Evolutionary conservation across 1,284 basidiomycete species (phyloP), one percentile per base, ranked within the genome.

Genomic region (Leccinum fallax): DNA sequence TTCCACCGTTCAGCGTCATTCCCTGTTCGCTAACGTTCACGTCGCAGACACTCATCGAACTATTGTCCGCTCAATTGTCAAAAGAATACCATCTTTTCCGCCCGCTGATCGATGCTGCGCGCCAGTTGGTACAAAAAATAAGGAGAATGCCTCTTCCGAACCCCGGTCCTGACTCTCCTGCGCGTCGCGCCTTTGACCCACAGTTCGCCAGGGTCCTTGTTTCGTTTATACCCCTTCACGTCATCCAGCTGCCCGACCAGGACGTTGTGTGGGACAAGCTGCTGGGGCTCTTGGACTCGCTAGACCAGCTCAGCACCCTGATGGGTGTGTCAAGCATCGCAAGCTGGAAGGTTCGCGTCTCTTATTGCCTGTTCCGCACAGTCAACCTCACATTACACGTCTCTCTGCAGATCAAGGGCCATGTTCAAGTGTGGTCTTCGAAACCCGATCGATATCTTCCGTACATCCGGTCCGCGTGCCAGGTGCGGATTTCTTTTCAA

Each of bases 221-320:
- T 28, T 89, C 88, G 43, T 86, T 84, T 63, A 87, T 93, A 71
- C 94, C 94, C 0, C 83, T 92, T 7, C 84, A 88, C 15, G 76
- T 86, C 3, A 77, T 92, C 16, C 73, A 80, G 4, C 70, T 90
- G 0, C 86, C 86, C 0, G 66, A 79, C 1, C 77, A 82, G 52
- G 73, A 78, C 13, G 73, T 81, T 4, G 84, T 82, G 0, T 93
- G 88, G 85, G 67, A 79, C 16, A 74, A 78, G 1, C 65, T 93
- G 2, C 72, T 77, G 5, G 73, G 69, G 1, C 71, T 91, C 8
- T 65, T 93, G 3, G 79, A 85, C 52, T 85, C 84, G 3, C 83
- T 87, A 75, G 78, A 83, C 15, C 85, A 90, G 63, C 68, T 86
- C 4, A 78, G 76, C 43, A 67, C 77, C 5, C 72, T 92, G 28